A percentile compares a stretch with the other conserved stretches of the same genome.
phyloP scores from a whole-genome alignment of 225 moss, liverwort and hornwort species.

The Pseudoscleropodium purum region DNA sequence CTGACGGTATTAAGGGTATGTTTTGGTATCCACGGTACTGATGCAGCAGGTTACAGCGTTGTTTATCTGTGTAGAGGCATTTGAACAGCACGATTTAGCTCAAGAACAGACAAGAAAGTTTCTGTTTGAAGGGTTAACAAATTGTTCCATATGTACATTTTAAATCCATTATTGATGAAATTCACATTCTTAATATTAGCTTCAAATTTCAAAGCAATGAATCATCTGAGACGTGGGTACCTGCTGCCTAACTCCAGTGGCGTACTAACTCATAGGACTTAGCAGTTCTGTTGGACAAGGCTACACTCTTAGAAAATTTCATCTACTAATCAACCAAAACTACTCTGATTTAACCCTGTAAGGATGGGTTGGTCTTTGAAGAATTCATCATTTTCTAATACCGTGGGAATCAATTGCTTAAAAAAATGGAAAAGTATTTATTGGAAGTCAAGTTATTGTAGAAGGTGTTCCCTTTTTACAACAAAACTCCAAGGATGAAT shows the following conservation, averaged over 20 bases:
- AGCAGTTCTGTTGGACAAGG: neutral
- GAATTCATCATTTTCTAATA: too few species aligned
- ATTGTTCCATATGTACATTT: slow-evolving; percentile 45
- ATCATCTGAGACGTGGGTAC: neutral
- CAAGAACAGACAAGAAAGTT: neutral
- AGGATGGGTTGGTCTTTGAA: too few species aligned
- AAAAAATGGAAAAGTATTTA: too few species aligned
- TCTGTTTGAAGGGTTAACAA: slow-evolving; percentile 4
- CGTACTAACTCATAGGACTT: neutral
- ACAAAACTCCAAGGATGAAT: too few species aligned
- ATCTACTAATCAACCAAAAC: neutral
- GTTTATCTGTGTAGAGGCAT: neutral
- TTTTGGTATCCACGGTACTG: slow-evolving; percentile 98
- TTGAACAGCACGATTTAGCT: slow-evolving; percentile 1
- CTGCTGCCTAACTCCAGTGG: neutral
- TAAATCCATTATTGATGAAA: slow-evolving; percentile 2
- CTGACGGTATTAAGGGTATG: slow-evolving; percentile 99
- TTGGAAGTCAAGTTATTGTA: too few species aligned
- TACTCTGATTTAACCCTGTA: too few species aligned
- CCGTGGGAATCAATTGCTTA: too few species aligned
- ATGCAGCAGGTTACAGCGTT: slow-evolving; percentile 1
- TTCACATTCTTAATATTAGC: slow-evolving; percentile 1
- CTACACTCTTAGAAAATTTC: neutral
- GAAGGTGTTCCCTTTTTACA: too few species aligned
- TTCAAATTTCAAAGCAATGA: neutral